Base-by-base conservation (phyloP, 2,329 filamentous ascomycete species). In the Cladosporium sp. region DNA sequence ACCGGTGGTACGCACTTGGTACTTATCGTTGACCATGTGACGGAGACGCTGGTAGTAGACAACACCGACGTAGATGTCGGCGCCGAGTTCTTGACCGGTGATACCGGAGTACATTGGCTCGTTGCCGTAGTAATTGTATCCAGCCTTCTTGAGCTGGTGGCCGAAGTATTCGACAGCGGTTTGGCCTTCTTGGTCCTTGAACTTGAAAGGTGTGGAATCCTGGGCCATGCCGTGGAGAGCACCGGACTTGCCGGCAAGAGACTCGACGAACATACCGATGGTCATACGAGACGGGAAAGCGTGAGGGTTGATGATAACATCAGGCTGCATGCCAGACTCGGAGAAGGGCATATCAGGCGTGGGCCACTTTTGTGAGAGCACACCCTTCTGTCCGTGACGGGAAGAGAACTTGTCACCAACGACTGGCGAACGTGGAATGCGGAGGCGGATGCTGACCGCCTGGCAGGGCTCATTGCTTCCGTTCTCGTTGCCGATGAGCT, bases 11-110 rank as follows among this genome's bases (percentile, higher is more conserved):
- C 94, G 87, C 58, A 97, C 94, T 75, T 99, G 94, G 82, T 90
- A 99, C 77, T 99, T 99, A 77, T 99, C 94, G 83, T 97, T 97
- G 59, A 99, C 94, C 94, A 99, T 99, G 87, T 99, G 94, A 73
- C 94, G 84, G 61, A 99, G 83, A 74, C 94, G 88, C 77, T 99
- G 94, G 81, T 99, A 99, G 82, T 97, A 97, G 61, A 99, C 94
- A 11, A 97, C 87, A 49, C 94, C 94, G 60, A 97, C 85, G 78
- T 96, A 99, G 70, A 99, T 97, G 72, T 99, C 94, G 6, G 92
- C 93, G 19, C 87, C 87, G 40, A 99, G 87, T 75, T 97, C 93
- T 73, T 96, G 87, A 62, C 94, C 94, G 0, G 94, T 99, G 73
- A 97, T 93, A 42, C 94, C 94, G 43, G 89, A 94, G 80, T 99